These are phyloP conservation scores for Pichia pseudocactophila DNA, from an alignment of 805 yeast genomes.

Conservation along the genomic window DNA sequence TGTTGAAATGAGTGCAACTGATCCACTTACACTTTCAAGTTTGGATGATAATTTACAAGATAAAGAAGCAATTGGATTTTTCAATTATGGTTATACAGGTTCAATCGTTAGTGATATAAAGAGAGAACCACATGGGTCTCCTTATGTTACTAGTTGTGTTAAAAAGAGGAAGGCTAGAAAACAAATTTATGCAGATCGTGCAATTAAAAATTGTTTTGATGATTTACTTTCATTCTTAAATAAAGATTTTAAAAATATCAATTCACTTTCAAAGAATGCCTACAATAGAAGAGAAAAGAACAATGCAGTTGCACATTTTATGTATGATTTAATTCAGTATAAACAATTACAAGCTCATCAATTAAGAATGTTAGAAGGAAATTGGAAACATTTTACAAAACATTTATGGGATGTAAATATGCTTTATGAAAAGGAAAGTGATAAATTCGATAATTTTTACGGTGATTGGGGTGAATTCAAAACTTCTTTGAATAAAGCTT, in stretches of 20 bases:
- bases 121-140: conserved; percentile 1
- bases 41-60: conserved; percentile 7
- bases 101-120: conserved; percentile 4
- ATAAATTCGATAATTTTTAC: neutral
- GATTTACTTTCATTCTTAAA: conserved; percentile 18
- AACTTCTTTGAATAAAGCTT: conserved; percentile 8
- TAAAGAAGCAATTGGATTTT: conserved; percentile 4
- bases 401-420: conserved; percentile 10
- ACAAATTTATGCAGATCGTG: conserved; percentile 12
- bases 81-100: conserved; percentile 8
- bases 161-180: conserved; percentile 14
- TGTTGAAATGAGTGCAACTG: conserved; percentile 5
- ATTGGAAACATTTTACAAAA: conserved; percentile 17
- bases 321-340: conserved; percentile 19
- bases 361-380: conserved; percentile 19
- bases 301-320: conserved; percentile 20
- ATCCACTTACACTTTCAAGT: conserved; percentile 4
- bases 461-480: conserved; percentile 15
- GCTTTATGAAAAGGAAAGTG: conserved; percentile 9
- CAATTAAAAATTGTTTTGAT: conserved; percentile 15
- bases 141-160: conserved; percentile 8
- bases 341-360: conserved; percentile 15
- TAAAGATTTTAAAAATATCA: conserved; percentile 18
- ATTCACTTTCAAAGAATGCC: conserved; percentile 20
- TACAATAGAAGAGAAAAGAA: conserved; percentile 20